These are phyloP conservation scores for Microthlaspi erraticum DNA, from an alignment of 345 rosid genomes.

Conservation along the genomic window DNA sequence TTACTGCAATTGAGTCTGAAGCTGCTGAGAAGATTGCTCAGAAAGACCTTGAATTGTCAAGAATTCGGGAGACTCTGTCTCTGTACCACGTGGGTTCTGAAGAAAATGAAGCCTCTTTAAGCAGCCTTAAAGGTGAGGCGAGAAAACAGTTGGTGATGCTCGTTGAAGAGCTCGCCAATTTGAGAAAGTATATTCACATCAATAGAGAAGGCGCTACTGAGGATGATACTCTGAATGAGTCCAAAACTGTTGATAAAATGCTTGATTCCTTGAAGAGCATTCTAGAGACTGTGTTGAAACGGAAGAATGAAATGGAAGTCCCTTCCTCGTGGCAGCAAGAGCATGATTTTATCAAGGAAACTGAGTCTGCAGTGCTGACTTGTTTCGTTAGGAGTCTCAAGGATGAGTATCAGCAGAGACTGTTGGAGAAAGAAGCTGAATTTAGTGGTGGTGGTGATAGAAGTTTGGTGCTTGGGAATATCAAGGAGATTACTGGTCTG, in stretches of 20 bases:
- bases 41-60: slow-evolving; percentile 68
- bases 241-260: slow-evolving; percentile 51
- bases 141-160: slow-evolving; percentile 62
- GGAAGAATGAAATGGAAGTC: slow-evolving; percentile 44
- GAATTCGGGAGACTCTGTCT: slow-evolving; percentile 51
- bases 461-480: slow-evolving; percentile 51
- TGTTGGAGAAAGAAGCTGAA: slow-evolving; percentile 51
- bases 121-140: slow-evolving; percentile 48
- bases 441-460: slow-evolving; percentile 42
- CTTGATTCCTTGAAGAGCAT: slow-evolving; percentile 50
- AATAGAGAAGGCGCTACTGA: slow-evolving; percentile 47
- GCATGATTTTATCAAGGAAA: slow-evolving; percentile 52
- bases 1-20: slow-evolving; percentile 65
- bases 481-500: slow-evolving; percentile 66
- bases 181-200: slow-evolving; percentile 47
- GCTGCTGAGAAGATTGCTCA: slow-evolving; percentile 66
- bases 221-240: slow-evolving; percentile 43
- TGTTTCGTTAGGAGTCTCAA: slow-evolving; percentile 54
- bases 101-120: slow-evolving; percentile 44
- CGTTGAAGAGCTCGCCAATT: slow-evolving; percentile 55
- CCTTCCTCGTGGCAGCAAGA: slow-evolving; percentile 61
- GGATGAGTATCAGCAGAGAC: slow-evolving; percentile 61
- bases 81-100: slow-evolving; percentile 44
- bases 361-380: slow-evolving; percentile 57
- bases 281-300: slow-evolving; percentile 47